Evolutionary conservation across 1,139 yeast species (phyloP), one percentile per base, ranked within the genome.

Genomic region (Suhomyces kunorum): DNA sequence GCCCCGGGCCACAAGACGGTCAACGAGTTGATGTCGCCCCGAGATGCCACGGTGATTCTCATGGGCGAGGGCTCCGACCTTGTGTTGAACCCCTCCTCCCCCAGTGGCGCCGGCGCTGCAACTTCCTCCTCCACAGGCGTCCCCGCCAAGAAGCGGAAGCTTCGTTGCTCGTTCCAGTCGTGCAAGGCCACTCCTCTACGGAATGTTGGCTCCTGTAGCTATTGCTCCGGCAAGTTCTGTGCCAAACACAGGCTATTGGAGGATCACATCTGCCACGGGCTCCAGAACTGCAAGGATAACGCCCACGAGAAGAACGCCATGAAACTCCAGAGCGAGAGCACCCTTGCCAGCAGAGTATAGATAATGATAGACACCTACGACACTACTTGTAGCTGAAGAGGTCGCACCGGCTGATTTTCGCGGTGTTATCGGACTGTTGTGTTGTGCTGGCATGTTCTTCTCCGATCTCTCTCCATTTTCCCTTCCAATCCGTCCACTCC

Each of bases 191-290:
- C 79, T 4, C 88, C 92, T 1, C 75, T 87, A 44, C 78, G 95
- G 48, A 85, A 88, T 68, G 94, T 87, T 28, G 96, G 96, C 28
- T 89, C 84, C 61, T 89, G 97, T 62, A 77, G 81, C 43, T 87
- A 83, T 57, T 89, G 96, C 61, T 80, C 81, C 39, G 95, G 96
- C 32, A 85, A 83, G 57, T 88, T 81, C 61, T 88, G 97, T 63
- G 86, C 94, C 28, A 84, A 84, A 56, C 97, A 88, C 65, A 74
- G 97, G 45, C 73, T 89, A 44, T 72, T 88, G 63, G 97, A 88
- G 63, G 88, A 84, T 61, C 97, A 88, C 64, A 63, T 77, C 46
- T 88, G 97, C 59, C 70, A 76, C 45, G 95, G 94, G 7, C 76
- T 88, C 47, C 87, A 84, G 57, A 74, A 68, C 51, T 87, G 95